These are phyloP conservation scores for Curvularia spicifera DNA, from an alignment of 2,329 filamentous ascomycete species.

Conservation along the genomic window DNA sequence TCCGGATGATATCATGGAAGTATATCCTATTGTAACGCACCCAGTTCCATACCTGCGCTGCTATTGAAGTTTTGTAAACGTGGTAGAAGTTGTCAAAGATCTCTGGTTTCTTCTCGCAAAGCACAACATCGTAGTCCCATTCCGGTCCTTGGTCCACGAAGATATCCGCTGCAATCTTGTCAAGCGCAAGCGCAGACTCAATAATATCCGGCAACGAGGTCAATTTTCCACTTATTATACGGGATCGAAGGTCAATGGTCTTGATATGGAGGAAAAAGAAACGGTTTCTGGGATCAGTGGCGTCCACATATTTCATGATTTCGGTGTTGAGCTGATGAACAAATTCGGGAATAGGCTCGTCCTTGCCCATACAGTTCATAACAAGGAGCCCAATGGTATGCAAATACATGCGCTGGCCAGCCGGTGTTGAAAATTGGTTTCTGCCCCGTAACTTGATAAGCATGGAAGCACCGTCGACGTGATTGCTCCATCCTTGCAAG, in stretches of 20 bases:
- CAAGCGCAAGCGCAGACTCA: conserved; percentile 35
- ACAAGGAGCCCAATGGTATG: conserved; percentile 37
- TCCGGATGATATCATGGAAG: conserved; percentile 46
- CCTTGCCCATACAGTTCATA: conserved; percentile 40
- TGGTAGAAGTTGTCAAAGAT: conserved; percentile 42
- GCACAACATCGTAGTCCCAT: conserved; percentile 36
- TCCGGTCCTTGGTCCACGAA: conserved; percentile 27
- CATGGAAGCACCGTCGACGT: conserved; percentile 46
- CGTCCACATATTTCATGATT: conserved; percentile 28
- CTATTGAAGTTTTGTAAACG: conserved; percentile 36
- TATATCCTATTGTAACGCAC: conserved; percentile 44
- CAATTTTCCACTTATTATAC: conserved; percentile 26
- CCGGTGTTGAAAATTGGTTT: conserved; percentile 36
- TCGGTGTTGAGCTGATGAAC: conserved; percentile 37
- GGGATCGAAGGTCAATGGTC: conserved; percentile 36
- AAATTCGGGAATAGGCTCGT: conserved; percentile 31
- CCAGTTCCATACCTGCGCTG: conserved; percentile 46
- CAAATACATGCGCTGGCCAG: conserved; percentile 43
- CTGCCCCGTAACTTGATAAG: conserved; percentile 43
- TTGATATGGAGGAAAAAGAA: conserved; percentile 43
- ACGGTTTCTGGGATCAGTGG: conserved; percentile 30
- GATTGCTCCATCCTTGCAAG: conserved; percentile 42
- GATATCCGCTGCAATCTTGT: conserved; percentile 25
- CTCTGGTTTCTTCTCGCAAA: conserved; percentile 10
- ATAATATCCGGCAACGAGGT: conserved; percentile 32